Evolutionary conservation across 148 eudicot genomes (phyloP), one percentile per base, ranked within the genome.

Genomic region (Fagopyrum esculentum): DNA sequence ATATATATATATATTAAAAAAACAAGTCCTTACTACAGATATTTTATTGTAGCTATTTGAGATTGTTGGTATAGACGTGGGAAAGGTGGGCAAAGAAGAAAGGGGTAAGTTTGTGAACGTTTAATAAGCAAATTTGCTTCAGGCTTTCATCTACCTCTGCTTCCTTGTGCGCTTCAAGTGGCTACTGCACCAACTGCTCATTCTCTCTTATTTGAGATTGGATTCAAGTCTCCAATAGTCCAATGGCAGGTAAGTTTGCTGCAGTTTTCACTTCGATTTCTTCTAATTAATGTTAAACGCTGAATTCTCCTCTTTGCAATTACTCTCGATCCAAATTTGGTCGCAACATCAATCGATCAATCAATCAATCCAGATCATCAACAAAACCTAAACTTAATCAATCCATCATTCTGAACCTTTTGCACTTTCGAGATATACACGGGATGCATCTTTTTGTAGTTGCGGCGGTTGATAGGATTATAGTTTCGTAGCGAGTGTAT

Each of bases 71-170:
- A 16, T n/a, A 45, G 16, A 61, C 69, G 69, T 61, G 69, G 69
- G 44, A 61, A 61, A 61, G 69, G 69, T 61, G 12, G 69, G 44
- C 69, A 44, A 44, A 61, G 69, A 61, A 61, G 69, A 61, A 61
- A 61, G 43, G 44, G 69, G 69, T 61, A 61, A 61, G 69, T 29
- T 61, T 6, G 69, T 10, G 69, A 35, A n/a, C 70, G n/a, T 46
- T 66, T 66, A 45, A 66, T 66, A 45, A 46, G 46, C 70, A 45
- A 66, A 66, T 66, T 40, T 45, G 70, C 70, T 40, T 19, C 11
- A 17, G 35, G 6, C 64, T 59, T 40, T 40, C 70, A 66, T 46
- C 70, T 66, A 35, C 70, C 70, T 66, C 70, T 15, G 1, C 17
- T 66, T 46, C 9, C 12, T 19, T 7, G 7, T 15, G 22, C 22